Percentiles rank a stretch among this genome's conserved stretches.
These are phyloP conservation scores for Fraxinus xanthoxyloides DNA, from an alignment of 305 asterid genomes.

Conservation along the genomic window DNA sequence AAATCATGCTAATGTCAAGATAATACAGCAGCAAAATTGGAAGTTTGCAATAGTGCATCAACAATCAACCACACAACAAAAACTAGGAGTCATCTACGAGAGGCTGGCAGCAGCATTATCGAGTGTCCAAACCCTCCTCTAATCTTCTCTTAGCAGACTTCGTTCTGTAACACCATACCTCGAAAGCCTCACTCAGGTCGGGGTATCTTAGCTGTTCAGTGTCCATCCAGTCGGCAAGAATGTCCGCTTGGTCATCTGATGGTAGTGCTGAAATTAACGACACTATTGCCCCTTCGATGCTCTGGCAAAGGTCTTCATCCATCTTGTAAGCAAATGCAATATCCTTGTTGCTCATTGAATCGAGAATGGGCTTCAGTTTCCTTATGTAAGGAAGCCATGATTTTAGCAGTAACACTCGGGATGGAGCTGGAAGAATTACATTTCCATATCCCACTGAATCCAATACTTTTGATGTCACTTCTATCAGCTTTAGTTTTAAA, in stretches of 20 bases:
- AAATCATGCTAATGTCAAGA: neutral
- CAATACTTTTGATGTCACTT: constrained; percentile 62
- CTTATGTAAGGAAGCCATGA: constrained; percentile 69
- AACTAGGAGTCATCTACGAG: constrained; percentile 13
- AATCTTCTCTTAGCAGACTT: constrained; percentile 73
- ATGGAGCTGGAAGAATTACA: constrained; percentile 59
- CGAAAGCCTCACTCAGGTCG: constrained; percentile 80
- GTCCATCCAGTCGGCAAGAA: constrained; percentile 67
- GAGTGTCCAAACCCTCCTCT: constrained; percentile 42
- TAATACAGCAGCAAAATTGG: constrained; percentile 6
- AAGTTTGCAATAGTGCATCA: neutral
- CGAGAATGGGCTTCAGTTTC: constrained; percentile 54
- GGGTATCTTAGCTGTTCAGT: constrained; percentile 57
- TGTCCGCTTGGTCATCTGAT: constrained; percentile 68
- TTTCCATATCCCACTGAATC: constrained; percentile 76
- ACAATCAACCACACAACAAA: constrained; percentile 7
- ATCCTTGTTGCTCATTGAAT: constrained; percentile 36
- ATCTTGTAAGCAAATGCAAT: constrained; percentile 43
- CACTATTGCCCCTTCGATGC: constrained; percentile 71
- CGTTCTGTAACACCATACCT: constrained; percentile 80
- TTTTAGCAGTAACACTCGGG: constrained; percentile 49
- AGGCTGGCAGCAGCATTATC: constrained; percentile 38
- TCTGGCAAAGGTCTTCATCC: constrained; percentile 68
- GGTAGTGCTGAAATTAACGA: constrained; percentile 64
- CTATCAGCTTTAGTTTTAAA: constrained; percentile 48